A percentile compares a stretch with the other conserved stretches of the same genome.
phyloP scores from a whole-genome alignment of 306 rosid genomes.

The Fragaria iinumae region DNA sequence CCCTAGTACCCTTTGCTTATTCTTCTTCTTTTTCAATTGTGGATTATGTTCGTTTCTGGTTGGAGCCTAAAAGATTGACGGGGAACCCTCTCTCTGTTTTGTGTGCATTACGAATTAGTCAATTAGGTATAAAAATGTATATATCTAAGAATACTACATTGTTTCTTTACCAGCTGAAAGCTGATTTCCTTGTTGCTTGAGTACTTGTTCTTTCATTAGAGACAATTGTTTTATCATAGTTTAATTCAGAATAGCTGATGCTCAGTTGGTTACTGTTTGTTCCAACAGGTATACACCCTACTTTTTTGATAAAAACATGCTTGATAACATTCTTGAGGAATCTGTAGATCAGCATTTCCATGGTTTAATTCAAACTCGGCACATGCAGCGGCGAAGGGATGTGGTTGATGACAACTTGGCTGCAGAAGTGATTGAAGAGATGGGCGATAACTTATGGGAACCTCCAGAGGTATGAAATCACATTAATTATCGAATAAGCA shows the following conservation, averaged over 20 bases:
- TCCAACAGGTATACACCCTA: constrained; percentile 91
- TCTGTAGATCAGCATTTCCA: constrained; percentile 98
- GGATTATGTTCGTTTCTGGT: background rate
- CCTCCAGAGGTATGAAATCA: constrained; percentile 81
- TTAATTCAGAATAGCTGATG: constrained; percentile 24
- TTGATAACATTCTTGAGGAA: constrained; percentile 96
- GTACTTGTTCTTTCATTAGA: constrained; percentile 12
- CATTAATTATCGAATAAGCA: background rate
- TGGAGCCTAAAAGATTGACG: background rate
- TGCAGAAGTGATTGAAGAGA: constrained; percentile 90
- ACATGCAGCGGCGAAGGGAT: constrained; percentile 83
- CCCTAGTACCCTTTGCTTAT: background rate
- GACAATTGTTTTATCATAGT: constrained; percentile 7
- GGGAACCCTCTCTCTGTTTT: background rate
- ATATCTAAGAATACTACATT: background rate
- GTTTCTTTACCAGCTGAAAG: constrained; percentile 5
- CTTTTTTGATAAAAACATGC: constrained; percentile 92
- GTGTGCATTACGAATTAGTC: background rate
- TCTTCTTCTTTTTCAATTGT: background rate
- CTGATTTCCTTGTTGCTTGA: constrained; percentile 7
- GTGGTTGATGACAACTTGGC: constrained; percentile 84
- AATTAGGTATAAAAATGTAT: background rate
- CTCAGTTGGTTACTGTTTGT: constrained; percentile 30
- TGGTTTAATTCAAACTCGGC: constrained; percentile 88
- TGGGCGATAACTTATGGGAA: constrained; percentile 80